These are phyloP conservation scores for Avena insularis DNA, from an alignment of 176 grass and related monocot genomes.

Conservation along the genomic window DNA sequence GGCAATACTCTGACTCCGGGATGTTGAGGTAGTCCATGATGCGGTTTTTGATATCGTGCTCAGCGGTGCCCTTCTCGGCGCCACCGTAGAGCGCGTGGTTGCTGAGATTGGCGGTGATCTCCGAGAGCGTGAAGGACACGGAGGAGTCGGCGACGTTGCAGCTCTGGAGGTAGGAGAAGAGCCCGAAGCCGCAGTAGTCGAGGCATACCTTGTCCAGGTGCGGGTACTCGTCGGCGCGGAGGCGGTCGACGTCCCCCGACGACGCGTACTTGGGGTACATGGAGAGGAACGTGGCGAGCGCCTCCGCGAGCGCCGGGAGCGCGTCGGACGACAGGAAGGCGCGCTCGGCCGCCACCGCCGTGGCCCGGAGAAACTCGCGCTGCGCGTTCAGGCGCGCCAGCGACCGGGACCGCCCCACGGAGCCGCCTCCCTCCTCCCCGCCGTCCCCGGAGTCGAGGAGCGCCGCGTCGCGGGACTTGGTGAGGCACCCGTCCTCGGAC, in stretches of 20 bases:
- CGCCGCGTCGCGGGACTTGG: constrained; percentile 80
- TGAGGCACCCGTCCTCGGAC: constrained; percentile 84
- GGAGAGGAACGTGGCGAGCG: constrained; percentile 82
- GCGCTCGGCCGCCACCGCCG: constrained; percentile 82
- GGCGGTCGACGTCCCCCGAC: constrained; percentile 70
- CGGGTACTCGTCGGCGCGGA: constrained; percentile 84
- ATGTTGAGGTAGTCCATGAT: constrained; percentile 99
- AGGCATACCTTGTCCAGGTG: constrained; percentile 92
- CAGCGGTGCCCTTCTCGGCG: constrained; percentile 79
- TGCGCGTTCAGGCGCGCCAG: constrained; percentile 88
- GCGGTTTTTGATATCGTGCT: constrained; percentile 76
- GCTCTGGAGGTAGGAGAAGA: constrained; percentile 93
- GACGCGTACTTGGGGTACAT: constrained; percentile 92
- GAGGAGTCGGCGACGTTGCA: constrained; percentile 75
- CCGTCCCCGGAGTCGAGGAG: constrained; percentile 42
- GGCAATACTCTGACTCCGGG: constrained; percentile 88
- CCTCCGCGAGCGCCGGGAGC: constrained; percentile 66
- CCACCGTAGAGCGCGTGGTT: constrained; percentile 90
- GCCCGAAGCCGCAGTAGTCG: constrained; percentile 98
- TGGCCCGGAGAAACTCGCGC: constrained; percentile 87
- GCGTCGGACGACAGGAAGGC: constrained; percentile 63
- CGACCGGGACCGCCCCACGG: constrained; percentile 85
- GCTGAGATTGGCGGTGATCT: constrained; percentile 94
- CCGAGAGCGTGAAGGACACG: constrained; percentile 75
- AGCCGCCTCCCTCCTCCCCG: constrained; percentile 48